Evolutionary conservation across 176 grass and related monocot genomes (phyloP).

Genomic region (maize (Zea mays)): DNA sequence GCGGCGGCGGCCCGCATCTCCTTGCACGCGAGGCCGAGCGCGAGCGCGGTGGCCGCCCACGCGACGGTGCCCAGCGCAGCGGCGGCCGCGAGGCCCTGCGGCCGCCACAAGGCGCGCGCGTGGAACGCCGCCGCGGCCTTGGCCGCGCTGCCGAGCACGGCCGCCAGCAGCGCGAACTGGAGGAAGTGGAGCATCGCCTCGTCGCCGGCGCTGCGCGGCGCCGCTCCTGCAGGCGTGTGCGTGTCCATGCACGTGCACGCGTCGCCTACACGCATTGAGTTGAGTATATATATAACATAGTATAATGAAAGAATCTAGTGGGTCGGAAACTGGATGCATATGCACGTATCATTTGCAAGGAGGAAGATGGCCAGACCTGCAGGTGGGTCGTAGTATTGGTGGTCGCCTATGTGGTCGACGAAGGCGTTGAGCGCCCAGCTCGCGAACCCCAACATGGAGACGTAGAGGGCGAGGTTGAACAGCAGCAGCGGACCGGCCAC

Average conservation of each 20-base stretch:
- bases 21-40: constrained; percentile 66
- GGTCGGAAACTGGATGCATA: too few relatives aligned
- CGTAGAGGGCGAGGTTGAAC: constrained; percentile 50
- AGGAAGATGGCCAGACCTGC: background rate
- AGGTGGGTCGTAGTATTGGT: constrained; percentile 2
- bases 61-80: constrained; percentile 42
- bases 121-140: constrained; percentile 52
- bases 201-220: constrained; percentile 40
- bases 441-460: constrained; percentile 45
- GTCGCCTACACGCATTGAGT: background rate
- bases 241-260: background rate
- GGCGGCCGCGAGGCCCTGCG: constrained; percentile 41
- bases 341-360: too few relatives aligned
- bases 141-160: constrained; percentile 39
- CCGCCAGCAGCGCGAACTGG: constrained; percentile 42
- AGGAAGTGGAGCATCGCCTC: constrained; percentile 50
- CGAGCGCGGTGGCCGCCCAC: constrained; percentile 58
- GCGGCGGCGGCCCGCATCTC: constrained; percentile 47
- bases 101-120: constrained; percentile 43
- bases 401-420: constrained; percentile 17
- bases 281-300: background rate
- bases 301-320: too few relatives aligned
- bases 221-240: background rate
- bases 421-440: constrained; percentile 41
- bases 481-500: constrained; percentile 38